These are phyloP conservation scores for Cystofilobasidium macerans DNA, from an alignment of 768 basidiomycete species.

Conservation along the genomic window DNA sequence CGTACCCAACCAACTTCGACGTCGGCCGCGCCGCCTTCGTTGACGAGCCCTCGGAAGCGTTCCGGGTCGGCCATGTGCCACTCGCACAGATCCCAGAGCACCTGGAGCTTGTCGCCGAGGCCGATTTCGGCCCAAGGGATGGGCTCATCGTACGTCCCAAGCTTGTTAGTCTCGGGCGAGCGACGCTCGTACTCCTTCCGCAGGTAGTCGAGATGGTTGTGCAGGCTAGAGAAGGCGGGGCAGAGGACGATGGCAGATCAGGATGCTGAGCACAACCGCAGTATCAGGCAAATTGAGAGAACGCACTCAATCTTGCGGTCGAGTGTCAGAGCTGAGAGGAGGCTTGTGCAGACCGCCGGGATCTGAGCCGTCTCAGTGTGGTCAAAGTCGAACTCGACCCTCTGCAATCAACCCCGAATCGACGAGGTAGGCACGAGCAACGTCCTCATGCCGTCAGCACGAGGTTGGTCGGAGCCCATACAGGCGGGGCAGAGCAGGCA, in stretches of 20 bases:
- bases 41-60: slow-evolving; percentile 46
- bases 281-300: slow-evolving; percentile 7
- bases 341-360: slow-evolving; percentile 59
- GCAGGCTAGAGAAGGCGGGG: slow-evolving; percentile 42
- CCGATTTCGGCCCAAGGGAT: slow-evolving; percentile 54
- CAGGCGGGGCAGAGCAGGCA: too few species aligned
- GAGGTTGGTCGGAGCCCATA: not conserved
- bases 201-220: slow-evolving; percentile 67
- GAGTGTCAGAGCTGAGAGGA: slow-evolving; percentile 63
- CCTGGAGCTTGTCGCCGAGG: slow-evolving; percentile 62
- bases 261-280: not conserved
- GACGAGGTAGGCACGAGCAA: not conserved
- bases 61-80: slow-evolving; percentile 79
- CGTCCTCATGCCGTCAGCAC: not conserved
- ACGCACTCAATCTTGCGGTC: slow-evolving; percentile 69
- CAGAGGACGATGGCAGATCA: not conserved
- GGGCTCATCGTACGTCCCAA: slow-evolving; percentile 51
- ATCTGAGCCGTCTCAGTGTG: slow-evolving; percentile 31
- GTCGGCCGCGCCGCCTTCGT: slow-evolving; percentile 61
- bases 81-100: slow-evolving; percentile 48
- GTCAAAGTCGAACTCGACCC: slow-evolving; percentile 63
- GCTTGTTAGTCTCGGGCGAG: slow-evolving; percentile 57
- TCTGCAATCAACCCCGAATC: slow-evolving; percentile 42
- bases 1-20: slow-evolving; percentile 68
- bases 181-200: slow-evolving; percentile 68